Evolutionary conservation across 495 filamentous ascomycete genomes (phyloP).

Genomic region (Aspergillus sparsus): DNA sequence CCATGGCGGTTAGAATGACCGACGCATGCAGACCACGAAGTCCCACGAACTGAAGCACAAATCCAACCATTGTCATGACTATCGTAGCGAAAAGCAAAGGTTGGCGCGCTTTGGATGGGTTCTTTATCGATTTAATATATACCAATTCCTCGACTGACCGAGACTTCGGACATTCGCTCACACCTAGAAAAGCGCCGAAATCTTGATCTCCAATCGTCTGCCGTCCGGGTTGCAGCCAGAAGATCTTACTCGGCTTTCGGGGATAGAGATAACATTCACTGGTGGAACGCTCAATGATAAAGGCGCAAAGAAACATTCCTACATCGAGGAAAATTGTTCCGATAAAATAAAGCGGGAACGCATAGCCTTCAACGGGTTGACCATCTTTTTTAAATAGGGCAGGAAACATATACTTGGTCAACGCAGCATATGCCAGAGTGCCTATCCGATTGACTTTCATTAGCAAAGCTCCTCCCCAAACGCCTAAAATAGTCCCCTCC

Average conservation of each 20-base stretch:
- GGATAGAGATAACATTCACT: conserved; percentile 32
- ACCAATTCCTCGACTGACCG: conserved; percentile 21
- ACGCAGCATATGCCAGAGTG: conserved; percentile 32
- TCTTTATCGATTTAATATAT: conserved; percentile 40
- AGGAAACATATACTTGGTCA: conserved; percentile 39
- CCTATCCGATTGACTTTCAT: conserved; percentile 22
- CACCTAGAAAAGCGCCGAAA: conserved; percentile 40
- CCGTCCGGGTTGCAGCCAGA: conserved; percentile 47
- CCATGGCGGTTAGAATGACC: conserved; percentile 48
- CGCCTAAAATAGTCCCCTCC: too few relatives aligned
- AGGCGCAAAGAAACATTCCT: conserved; percentile 46
- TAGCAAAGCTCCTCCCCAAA: not conserved
- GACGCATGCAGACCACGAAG: conserved; percentile 51
- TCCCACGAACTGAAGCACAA: conserved; percentile 53
- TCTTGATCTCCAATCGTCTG: conserved; percentile 44
- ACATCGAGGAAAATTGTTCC: conserved; percentile 38
- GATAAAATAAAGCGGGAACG: conserved; percentile 40
- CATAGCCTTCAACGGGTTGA: conserved; percentile 34
- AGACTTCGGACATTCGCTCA: conserved; percentile 26
- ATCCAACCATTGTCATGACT: conserved; percentile 44
- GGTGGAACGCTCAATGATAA: conserved; percentile 43
- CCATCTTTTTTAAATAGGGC: conserved; percentile 34
- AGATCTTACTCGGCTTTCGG: conserved; percentile 37
- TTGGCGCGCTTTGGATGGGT: conserved; percentile 9
- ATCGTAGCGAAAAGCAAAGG: conserved; percentile 26